phyloP scores from a whole-genome alignment of 345 rosid species.

The Dipteronia sinensis region DNA sequence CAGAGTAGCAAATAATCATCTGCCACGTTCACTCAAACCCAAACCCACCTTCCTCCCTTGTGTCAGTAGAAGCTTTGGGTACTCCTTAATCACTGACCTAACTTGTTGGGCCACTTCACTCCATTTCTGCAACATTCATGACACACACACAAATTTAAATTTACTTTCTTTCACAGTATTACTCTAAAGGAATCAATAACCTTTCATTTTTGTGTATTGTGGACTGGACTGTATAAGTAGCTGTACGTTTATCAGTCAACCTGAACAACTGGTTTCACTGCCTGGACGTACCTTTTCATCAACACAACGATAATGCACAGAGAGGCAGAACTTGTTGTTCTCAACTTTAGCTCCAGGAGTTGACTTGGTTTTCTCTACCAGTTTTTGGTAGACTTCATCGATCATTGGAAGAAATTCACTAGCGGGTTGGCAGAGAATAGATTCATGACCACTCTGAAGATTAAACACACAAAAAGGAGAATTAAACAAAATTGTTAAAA shows the following conservation, averaged over 20 bases:
- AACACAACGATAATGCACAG: conserved; percentile 90
- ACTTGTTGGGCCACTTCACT: conserved; percentile 65
- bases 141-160: not conserved
- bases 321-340: conserved; percentile 83
- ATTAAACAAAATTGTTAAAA: not conserved
- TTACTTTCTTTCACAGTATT: too few relatives aligned
- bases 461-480: not conserved
- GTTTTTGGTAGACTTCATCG: conserved; percentile 59
- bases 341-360: conserved; percentile 83
- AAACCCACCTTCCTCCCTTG: conserved; percentile 83
- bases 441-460: conserved; percentile 45
- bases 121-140: conserved; percentile 60
- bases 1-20: not conserved
- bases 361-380: conserved; percentile 70
- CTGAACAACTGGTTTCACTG: too few relatives aligned
- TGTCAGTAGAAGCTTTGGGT: conserved; percentile 63
- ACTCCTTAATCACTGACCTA: conserved; percentile 58
- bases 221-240: too few relatives aligned
- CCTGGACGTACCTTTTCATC: conserved; percentile 60
- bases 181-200: too few relatives aligned
- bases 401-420: conserved; percentile 80
- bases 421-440: conserved; percentile 80
- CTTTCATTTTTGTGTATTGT: too few relatives aligned
- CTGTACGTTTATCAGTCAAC: too few relatives aligned
- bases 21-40: conserved; percentile 4